Conservation (phyloP, 371 early-diverging fungal species). For the Actinomortierella ambigua region DNA sequence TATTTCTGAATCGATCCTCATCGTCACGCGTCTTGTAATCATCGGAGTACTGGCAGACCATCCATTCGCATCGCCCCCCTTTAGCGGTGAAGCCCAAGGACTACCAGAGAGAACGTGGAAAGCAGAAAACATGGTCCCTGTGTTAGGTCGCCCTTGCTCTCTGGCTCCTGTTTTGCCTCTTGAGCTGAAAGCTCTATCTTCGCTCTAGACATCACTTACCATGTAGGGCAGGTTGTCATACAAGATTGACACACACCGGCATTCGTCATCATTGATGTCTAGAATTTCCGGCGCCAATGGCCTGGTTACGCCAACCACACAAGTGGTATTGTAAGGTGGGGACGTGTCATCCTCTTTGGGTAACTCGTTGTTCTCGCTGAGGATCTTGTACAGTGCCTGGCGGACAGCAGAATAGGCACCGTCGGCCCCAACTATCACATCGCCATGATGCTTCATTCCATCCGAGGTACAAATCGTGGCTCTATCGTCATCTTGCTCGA, state of each 20-base stretch:
- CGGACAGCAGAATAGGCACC: constrained; percentile 30
- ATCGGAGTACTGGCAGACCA: no score
- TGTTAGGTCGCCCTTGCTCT: no score
- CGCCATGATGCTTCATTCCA: constrained; percentile 19
- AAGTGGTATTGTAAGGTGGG: constrained; percentile 13
- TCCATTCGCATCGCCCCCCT: no score
- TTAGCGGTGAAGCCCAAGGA: no score
- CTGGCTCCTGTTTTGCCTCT: no score
- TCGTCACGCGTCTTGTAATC: not conserved
- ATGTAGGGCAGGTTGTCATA: no score
- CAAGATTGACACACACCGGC: no score
- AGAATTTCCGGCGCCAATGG: constrained; percentile 9
- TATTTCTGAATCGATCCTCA: constrained; percentile 4
- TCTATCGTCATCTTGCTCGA: constrained; percentile 13
- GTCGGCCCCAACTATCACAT: constrained; percentile 38
- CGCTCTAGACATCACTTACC: no score
- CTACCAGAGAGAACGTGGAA: no score
- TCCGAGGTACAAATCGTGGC: constrained; percentile 28
- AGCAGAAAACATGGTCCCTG: no score
- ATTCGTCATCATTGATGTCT: no score
- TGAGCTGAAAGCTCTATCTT: no score
- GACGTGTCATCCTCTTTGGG: constrained; percentile 15
- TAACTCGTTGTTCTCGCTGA: not conserved
- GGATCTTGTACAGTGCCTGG: constrained; percentile 18
- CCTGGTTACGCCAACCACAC: constrained; percentile 24